Conservation (phyloP, 805 yeast species). For the Hanseniaspora guilliermondii region DNA sequence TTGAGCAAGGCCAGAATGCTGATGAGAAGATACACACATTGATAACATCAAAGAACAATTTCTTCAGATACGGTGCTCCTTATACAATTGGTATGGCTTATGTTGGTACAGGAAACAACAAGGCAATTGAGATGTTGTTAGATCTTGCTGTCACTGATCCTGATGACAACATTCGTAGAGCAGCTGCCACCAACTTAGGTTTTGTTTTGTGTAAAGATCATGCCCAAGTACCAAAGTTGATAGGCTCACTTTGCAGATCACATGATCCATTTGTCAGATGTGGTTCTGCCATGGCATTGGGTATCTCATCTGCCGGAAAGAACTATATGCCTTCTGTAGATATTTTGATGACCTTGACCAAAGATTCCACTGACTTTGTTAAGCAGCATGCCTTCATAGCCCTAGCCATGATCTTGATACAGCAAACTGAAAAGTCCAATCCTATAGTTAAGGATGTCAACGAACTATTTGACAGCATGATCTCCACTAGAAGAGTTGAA, state of each 20-base stretch:
- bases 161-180: constrained; percentile 90
- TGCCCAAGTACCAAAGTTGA: constrained; percentile 88
- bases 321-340: constrained; percentile 80
- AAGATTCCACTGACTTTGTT: constrained; percentile 92
- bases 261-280: constrained; percentile 97
- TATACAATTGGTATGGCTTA: constrained; percentile 89
- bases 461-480: constrained; percentile 60
- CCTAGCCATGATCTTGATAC: constrained; percentile 76
- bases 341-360: constrained; percentile 80
- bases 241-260: constrained; percentile 80
- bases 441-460: constrained; percentile 72
- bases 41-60: constrained; percentile 62
- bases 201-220: constrained; percentile 83
- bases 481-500: constrained; percentile 83
- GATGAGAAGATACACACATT: constrained; percentile 46
- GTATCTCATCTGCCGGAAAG: constrained; percentile 94
- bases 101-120: constrained; percentile 88
- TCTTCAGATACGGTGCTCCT: constrained; percentile 91
- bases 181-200: constrained; percentile 84
- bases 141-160: constrained; percentile 96
- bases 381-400: constrained; percentile 96
- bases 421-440: constrained; percentile 68
- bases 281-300: constrained; percentile 95
- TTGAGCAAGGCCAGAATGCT: constrained; percentile 75
- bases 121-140: constrained; percentile 70